These are phyloP conservation scores for Stachybotrys elegans DNA, from an alignment of 2,329 filamentous ascomycete species.

Conservation along the genomic window DNA sequence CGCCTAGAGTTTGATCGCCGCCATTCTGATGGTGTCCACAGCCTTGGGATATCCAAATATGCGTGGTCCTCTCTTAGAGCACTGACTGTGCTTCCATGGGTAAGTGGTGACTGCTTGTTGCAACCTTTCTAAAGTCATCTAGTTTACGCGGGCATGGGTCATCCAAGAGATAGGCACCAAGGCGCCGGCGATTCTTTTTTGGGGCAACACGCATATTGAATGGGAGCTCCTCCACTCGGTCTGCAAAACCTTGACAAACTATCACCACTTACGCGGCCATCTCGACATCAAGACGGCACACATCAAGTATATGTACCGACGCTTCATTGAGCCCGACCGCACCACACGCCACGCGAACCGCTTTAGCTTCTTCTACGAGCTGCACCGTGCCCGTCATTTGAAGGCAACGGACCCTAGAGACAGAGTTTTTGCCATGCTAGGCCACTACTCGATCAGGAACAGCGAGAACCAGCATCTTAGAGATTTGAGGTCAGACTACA, in stretches of 20 bases:
- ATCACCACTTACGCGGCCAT: not conserved
- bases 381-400: not conserved
- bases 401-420: not conserved
- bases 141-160: constrained; percentile 4
- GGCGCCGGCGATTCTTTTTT: not conserved
- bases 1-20: not conserved
- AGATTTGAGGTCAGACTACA: not conserved
- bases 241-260: not conserved
- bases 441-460: not conserved
- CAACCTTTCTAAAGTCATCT: not conserved
- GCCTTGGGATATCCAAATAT: not conserved
- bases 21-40: not conserved
- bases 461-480: not conserved
- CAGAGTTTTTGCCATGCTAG: not conserved
- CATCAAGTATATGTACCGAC: not conserved
- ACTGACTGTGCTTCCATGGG: not conserved
- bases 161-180: constrained; percentile 5
- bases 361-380: constrained; percentile 2
- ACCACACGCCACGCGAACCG: not conserved
- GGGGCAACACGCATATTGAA: not conserved
- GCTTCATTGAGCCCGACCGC: not conserved
- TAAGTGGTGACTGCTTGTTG: not conserved
- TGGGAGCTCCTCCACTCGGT: not conserved
- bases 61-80: not conserved
- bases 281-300: not conserved